Conservation (phyloP, 176 grass and related monocot species). For the Alloteropsis semialata region DNA sequence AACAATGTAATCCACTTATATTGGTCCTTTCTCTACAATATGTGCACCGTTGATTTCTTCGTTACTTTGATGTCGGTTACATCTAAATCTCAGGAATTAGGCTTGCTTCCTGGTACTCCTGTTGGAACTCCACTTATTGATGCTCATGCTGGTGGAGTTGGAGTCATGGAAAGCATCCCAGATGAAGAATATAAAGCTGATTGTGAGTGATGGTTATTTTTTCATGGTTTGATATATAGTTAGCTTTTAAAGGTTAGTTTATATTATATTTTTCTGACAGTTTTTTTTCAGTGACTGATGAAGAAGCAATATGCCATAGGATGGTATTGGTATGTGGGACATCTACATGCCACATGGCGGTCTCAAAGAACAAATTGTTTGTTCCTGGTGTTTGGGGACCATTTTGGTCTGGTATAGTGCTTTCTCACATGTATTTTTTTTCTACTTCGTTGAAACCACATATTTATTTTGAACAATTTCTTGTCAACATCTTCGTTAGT, state of each 20-base stretch:
- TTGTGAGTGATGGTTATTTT: slow-evolving; percentile 32
- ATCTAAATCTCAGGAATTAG: slow-evolving; percentile 65
- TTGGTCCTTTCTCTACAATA: slow-evolving; percentile 11
- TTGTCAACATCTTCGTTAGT: slow-evolving; percentile 16
- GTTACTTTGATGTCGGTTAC: background rate
- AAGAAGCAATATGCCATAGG: slow-evolving; percentile 66
- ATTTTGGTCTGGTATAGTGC: slow-evolving; percentile 86
- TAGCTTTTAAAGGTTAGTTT: background rate
- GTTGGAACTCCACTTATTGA: slow-evolving; percentile 96
- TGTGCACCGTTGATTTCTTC: background rate
- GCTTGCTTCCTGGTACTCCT: slow-evolving; percentile 71
- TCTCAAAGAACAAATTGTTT: slow-evolving; percentile 78
- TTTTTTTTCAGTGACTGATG: slow-evolving; percentile 45
- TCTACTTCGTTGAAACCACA: background rate
- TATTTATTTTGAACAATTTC: slow-evolving; percentile 6
- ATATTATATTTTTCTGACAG: slow-evolving; percentile 18
- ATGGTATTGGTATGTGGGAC: slow-evolving; percentile 97
- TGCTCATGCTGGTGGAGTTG: slow-evolving; percentile 96
- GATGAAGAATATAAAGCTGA: slow-evolving; percentile 53
- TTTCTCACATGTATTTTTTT: background rate
- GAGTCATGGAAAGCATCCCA: slow-evolving; percentile 79
- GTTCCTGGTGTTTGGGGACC: slow-evolving; percentile 94
- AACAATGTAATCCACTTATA: background rate
- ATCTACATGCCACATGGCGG: slow-evolving; percentile 95
- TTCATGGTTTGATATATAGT: slow-evolving; percentile 1